Percentiles rank a stretch among this genome's conserved stretches.
These are phyloP conservation scores for Fusarium nurragi DNA, from an alignment of 2,329 filamentous ascomycete genomes.

Conservation along the genomic window DNA sequence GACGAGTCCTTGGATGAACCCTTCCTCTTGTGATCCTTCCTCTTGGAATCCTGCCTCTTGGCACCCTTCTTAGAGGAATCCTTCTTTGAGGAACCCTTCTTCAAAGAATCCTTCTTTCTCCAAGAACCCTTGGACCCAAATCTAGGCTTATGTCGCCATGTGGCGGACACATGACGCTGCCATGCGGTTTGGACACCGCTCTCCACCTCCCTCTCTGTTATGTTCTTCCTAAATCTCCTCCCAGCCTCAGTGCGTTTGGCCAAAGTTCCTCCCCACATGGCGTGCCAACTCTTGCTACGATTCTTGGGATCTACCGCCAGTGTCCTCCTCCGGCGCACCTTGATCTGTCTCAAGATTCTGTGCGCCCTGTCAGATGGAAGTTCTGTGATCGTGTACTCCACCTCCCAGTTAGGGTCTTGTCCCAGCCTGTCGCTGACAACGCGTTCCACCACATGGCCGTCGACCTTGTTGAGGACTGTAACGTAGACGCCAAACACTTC, in stretches of 20 bases:
- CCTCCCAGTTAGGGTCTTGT: conserved; percentile 62
- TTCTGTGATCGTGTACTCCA: conserved; percentile 83
- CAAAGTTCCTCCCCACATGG: conserved; percentile 56
- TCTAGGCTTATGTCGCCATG: no score
- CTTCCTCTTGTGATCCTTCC: background rate
- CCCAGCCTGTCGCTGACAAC: conserved; percentile 52
- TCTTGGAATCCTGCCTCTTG: background rate
- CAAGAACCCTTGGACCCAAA: no score
- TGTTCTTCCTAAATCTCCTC: conserved; percentile 63
- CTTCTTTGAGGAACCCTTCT: background rate
- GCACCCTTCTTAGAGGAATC: background rate
- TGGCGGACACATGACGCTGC: background rate
- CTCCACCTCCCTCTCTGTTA: conserved; percentile 62
- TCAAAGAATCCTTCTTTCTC: background rate
- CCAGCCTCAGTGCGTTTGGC: conserved; percentile 61
- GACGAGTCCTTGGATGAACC: background rate
- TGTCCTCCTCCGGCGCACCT: conserved; percentile 62
- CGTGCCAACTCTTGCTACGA: conserved; percentile 56
- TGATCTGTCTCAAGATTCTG: conserved; percentile 65
- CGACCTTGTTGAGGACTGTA: conserved; percentile 76
- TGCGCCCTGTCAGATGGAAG: conserved; percentile 57
- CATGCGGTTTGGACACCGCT: conserved; percentile 60
- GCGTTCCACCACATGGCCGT: conserved; percentile 70
- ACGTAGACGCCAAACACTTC: conserved; percentile 72
- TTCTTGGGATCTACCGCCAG: conserved; percentile 55